Percentiles rank a stretch among this genome's conserved stretches.
Conservation (phyloP, 768 basidiomycete genomes). For the Boletus reticulatus region DNA sequence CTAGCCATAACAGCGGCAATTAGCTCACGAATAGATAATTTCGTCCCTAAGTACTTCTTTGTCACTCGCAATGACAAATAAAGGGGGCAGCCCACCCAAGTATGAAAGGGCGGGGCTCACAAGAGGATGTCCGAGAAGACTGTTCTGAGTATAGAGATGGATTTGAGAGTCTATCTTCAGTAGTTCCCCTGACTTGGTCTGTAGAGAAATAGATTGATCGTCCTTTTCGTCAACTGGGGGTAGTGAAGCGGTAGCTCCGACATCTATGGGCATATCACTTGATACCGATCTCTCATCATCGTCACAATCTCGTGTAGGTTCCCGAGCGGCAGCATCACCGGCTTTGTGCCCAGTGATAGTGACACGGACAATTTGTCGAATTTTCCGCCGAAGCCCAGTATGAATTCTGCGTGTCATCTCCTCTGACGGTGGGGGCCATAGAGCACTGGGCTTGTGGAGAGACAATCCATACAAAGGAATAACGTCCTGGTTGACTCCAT, state of each 20-base stretch:
- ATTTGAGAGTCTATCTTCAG: conserved; percentile 66
- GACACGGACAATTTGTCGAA: conserved; percentile 52
- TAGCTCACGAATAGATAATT: conserved; percentile 74
- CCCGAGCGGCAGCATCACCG: background rate
- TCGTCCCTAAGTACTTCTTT: conserved; percentile 93
- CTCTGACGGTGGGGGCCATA: conserved; percentile 76
- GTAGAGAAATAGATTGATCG: conserved; percentile 45
- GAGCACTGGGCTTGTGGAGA: conserved; percentile 72
- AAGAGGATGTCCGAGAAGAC: conserved; percentile 71
- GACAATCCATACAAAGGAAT: conserved; percentile 75
- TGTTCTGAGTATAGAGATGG: conserved; percentile 86
- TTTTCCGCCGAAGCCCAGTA: conserved; percentile 54
- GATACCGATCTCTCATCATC: conserved; percentile 16
- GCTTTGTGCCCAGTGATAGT: conserved; percentile 23
- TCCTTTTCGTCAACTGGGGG: conserved; percentile 37
- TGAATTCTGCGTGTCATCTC: conserved; percentile 59
- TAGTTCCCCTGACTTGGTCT: conserved; percentile 47
- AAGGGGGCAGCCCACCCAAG: conserved; percentile 87
- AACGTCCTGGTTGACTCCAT: conserved; percentile 55
- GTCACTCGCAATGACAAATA: conserved; percentile 82
- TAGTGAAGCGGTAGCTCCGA: conserved; percentile 47
- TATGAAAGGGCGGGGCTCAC: conserved; percentile 80
- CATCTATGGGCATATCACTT: conserved; percentile 39
- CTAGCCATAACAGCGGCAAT: background rate
- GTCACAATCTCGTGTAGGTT: conserved; percentile 5